Base-by-base conservation (phyloP, 345 rosid species). In the Raphanus sativus region DNA sequence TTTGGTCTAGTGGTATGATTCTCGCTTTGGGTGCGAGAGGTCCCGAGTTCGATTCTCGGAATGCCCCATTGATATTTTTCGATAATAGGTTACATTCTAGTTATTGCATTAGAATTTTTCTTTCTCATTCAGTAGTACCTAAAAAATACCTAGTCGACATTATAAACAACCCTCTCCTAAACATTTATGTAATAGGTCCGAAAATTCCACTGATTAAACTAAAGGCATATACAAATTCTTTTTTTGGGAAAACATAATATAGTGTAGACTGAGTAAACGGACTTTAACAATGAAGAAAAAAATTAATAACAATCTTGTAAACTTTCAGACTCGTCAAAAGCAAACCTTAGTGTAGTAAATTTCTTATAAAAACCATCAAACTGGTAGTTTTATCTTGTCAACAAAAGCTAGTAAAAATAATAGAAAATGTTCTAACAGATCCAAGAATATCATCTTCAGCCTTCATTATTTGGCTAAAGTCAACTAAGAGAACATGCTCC, bases 1-100 rank as follows among this genome's bases (percentile, higher is more conserved):
- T 86, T 87, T 85, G 87, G 90, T 86, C 85, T 85, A 88, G 89
- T 88, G 89, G 76, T 83, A 88, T 86, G 91, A 87, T 89, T 88
- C 92, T 91, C 77, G 87, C 91, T 91, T 28, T 36, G 42, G 42
- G 42, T 36, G 11, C 0, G 42, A 36, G 42, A 36, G 42, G 42
- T 36, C 42, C 12, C 10, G 29, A 28, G 2, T 65, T 71, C 67
- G 62, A 77, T 77, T 77, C 76, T 71, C 81, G 81, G 76, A 70
- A 65, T 56, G 48, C 75, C 71, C 79, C 80, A 33, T 69, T 62
- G 65, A 69, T 56, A 4, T 8, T 55, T 42, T 21, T 8, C 12
- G 1, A 54, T 6, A 17, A 17, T 7, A 17, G 17, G 26, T 12
- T 42, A 4, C 52, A 12, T 42, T 4, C 3, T 3, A 28, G 29